Conservation (phyloP, 148 eudicot genomes). For the Fagopyrum tataricum region DNA sequence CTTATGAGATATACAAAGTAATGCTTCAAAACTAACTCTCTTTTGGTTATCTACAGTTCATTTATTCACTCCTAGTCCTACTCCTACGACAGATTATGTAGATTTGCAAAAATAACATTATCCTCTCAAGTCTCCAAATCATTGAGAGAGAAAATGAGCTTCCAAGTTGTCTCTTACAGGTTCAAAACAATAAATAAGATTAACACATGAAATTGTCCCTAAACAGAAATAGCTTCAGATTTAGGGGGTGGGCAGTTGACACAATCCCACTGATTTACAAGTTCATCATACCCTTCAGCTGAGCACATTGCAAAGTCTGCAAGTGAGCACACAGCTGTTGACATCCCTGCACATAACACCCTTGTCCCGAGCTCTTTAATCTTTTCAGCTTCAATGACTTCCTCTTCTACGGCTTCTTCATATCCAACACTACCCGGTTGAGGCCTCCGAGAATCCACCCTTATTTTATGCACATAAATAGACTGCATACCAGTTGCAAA, state of each 20-base stretch:
- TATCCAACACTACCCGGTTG: conserved; percentile 32
- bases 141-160: too few relatives aligned
- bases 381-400: conserved; percentile 59
- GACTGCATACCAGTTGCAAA: conserved; percentile 89
- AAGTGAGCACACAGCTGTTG: conserved; percentile 74
- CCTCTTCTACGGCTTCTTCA: conserved; percentile 52
- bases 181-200: too few relatives aligned
- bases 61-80: too few relatives aligned
- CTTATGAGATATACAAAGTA: too few relatives aligned
- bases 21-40: too few relatives aligned
- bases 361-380: conserved; percentile 84
- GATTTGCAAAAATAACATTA: too few relatives aligned
- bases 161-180: too few relatives aligned
- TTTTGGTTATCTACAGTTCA: too few relatives aligned
- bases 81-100: too few relatives aligned
- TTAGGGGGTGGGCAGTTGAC: conserved; percentile 33
- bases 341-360: conserved; percentile 93
- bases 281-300: conserved; percentile 78
- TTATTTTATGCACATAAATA: conserved; percentile 61
- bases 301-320: conserved; percentile 74
- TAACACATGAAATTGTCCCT: too few relatives aligned
- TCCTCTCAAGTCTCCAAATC: too few relatives aligned
- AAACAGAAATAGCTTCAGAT: background rate
- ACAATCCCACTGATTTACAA: conserved; percentile 60
- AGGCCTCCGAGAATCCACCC: conserved; percentile 38